phyloP scores from a whole-genome alignment of 768 basidiomycete species.

The Lactarius quietus region DNA sequence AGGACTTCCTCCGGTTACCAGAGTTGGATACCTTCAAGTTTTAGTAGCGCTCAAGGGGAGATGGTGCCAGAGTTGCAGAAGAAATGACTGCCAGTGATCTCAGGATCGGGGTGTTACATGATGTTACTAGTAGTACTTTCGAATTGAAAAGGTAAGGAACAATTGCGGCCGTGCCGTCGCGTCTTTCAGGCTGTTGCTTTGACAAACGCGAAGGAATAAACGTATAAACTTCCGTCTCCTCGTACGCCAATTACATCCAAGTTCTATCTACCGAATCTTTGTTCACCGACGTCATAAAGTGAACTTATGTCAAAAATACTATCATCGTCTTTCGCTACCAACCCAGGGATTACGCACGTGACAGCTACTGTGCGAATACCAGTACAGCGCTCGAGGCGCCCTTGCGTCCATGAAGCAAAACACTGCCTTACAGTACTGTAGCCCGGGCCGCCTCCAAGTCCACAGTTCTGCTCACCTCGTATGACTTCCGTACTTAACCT shows the following conservation, averaged over 20 bases:
- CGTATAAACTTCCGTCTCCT: too few species aligned
- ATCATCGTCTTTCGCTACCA: not conserved
- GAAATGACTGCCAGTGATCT: too few species aligned
- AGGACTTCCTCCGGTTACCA: not conserved
- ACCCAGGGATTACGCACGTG: not conserved
- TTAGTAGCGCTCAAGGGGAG: constrained; percentile 4
- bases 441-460: not conserved
- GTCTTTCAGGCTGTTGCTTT: too few species aligned
- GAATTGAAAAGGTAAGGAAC: too few species aligned
- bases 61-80: too few species aligned
- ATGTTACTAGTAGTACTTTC: too few species aligned
- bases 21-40: constrained; percentile 21
- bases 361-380: not conserved
- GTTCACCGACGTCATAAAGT: too few species aligned
- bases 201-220: too few species aligned
- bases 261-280: not conserved
- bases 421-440: not conserved
- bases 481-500: too few species aligned
- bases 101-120: too few species aligned
- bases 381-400: not conserved
- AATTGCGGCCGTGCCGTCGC: too few species aligned
- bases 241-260: too few species aligned
- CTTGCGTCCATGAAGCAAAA: not conserved
- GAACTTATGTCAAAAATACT: not conserved
- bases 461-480: not conserved